Conservation (phyloP, 495 filamentous ascomycete species). For the Entonaema liquescens region DNA sequence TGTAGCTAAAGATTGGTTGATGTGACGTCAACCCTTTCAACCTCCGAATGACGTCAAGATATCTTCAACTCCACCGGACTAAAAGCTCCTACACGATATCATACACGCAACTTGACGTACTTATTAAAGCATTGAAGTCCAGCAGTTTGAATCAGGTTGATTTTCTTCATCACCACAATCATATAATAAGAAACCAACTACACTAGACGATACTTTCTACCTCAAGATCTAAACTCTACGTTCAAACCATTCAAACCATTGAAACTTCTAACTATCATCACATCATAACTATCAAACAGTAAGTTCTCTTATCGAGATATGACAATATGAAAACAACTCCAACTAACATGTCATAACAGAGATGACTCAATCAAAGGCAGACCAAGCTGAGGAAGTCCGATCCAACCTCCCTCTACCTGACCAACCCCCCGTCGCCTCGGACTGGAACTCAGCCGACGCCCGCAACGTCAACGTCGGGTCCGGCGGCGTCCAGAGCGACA, state of each 20-base stretch:
- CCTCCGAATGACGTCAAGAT: slow-evolving; percentile 33
- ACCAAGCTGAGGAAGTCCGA: slow-evolving; percentile 70
- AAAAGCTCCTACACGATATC: slow-evolving; percentile 26
- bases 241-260: no score
- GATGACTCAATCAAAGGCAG: slow-evolving; percentile 62
- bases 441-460: slow-evolving; percentile 74
- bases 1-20: slow-evolving; percentile 19
- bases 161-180: not conserved
- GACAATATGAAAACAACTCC: not conserved
- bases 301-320: slow-evolving; percentile 10
- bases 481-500: slow-evolving; percentile 61
- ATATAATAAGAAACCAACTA: not conserved
- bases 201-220: not conserved
- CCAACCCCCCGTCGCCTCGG: slow-evolving; percentile 74
- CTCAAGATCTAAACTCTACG: not conserved
- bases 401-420: slow-evolving; percentile 82
- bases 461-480: slow-evolving; percentile 73
- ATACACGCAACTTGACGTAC: slow-evolving; percentile 22
- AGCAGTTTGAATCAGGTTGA: not conserved
- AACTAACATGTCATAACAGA: slow-evolving; percentile 7
- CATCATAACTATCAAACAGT: slow-evolving; percentile 14
- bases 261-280: not conserved
- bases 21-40: slow-evolving; percentile 27
- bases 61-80: slow-evolving; percentile 11
- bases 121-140: slow-evolving; percentile 29